Base-by-base conservation (phyloP, 2,329 filamentous ascomycete genomes). In the Sclerotinia subarctica region DNA sequence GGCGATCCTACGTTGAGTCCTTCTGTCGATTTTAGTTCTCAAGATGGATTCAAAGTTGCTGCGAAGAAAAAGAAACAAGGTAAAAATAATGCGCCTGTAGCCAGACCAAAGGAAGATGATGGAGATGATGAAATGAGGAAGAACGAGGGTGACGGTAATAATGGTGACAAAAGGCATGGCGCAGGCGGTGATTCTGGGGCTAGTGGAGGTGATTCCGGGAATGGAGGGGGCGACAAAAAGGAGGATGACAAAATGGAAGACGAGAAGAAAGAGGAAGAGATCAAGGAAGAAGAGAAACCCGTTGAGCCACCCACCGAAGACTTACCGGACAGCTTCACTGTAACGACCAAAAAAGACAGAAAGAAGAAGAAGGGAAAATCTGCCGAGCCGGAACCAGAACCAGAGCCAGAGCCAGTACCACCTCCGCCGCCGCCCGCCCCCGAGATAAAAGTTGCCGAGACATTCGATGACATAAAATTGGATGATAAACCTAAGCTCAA, bases 401-500 rank as follows among this genome's bases (percentile, higher is more conserved):
- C 75, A 42, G 64, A 62, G 8, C 47, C 56, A 42, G 64, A 62
- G 13, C 47, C 64, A 17, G 24, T 60, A 17, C 64, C 53, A 49
- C 53, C 64, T 13, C 64, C 64, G 19, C 64, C 64, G 32, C 75
- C 80, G 17, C 72, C 78, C 21, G 70, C 69, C 1, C 66, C 72
- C 32, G 76, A 77, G n/a, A 63, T 63, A 24, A 82, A 82, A 59
- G 79, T 83, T 8, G 53, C 35, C 54, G 84, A 85, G 67, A 79
- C 83, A n/a, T 91, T 92, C 72, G 83, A 90, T 56, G 88, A 92
- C 38, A 87, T 93, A 72, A 90, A 87, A 73, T 78, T 92, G 35
- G 84, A 88, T 71, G 87, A 89, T 67, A 82, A 80, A n/a, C 85
- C 86, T 1, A 85, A 86, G 67, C 75, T 87, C 7, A 85, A 88